phyloP scores from a whole-genome alignment of 2,329 filamentous ascomycete genomes.

The Biscogniauxia mediterranea region DNA sequence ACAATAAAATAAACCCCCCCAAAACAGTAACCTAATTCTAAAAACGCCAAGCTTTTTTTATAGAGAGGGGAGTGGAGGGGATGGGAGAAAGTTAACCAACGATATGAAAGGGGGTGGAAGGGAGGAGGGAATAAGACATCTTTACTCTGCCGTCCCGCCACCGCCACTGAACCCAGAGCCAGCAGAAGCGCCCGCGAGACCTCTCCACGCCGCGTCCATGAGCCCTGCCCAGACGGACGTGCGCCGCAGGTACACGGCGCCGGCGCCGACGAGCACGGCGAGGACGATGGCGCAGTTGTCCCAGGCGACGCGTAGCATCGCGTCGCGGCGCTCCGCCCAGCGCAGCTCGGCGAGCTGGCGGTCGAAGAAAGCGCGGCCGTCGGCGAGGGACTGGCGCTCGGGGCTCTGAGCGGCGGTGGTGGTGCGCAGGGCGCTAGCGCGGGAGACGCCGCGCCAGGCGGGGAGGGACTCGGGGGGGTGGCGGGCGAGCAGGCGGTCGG shows the following conservation, averaged over 20 bases:
- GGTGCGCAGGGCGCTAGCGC: slow-evolving; percentile 81
- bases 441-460: slow-evolving; percentile 71
- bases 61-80: too few species aligned
- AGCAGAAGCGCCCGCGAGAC: too few species aligned
- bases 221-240: slow-evolving; percentile 34
- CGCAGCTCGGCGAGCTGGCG: slow-evolving; percentile 71
- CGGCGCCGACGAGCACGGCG: slow-evolving; percentile 63
- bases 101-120: too few species aligned
- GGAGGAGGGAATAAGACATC: too few species aligned
- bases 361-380: slow-evolving; percentile 68
- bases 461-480: slow-evolving; percentile 72
- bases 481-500: slow-evolving; percentile 60
- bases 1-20: too few species aligned
- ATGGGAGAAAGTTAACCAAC: too few species aligned
- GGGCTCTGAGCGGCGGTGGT: slow-evolving; percentile 42
- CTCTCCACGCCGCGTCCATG: slow-evolving; percentile 15
- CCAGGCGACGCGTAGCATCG: slow-evolving; percentile 52
- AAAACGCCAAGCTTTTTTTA: too few species aligned
- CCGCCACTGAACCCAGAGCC: too few species aligned
- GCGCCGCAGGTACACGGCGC: slow-evolving; percentile 67
- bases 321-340: slow-evolving; percentile 58
- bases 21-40: too few species aligned
- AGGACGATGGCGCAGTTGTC: slow-evolving; percentile 64
- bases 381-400: slow-evolving; percentile 52
- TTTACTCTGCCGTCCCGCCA: too few species aligned